phyloP scores from a whole-genome alignment of 495 filamentous ascomycete genomes.

The Pseudotulostoma volvatum region DNA sequence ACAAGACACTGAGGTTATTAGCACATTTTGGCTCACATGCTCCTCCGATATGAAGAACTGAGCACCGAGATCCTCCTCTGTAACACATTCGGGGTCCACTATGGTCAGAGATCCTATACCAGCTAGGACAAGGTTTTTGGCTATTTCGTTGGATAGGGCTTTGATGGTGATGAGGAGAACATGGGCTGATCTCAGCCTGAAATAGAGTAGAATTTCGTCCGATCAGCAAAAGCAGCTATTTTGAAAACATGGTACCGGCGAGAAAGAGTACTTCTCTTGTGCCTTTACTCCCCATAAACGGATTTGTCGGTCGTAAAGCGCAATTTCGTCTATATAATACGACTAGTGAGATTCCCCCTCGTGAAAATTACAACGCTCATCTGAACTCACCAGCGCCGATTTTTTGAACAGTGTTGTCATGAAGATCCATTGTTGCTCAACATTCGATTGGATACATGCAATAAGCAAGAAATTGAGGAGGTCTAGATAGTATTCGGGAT shows the following conservation, averaged over 20 bases:
- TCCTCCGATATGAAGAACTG: conserved; percentile 73
- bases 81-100: conserved; percentile 62
- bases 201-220: not conserved
- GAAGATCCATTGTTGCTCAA: no score
- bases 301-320: conserved; percentile 94
- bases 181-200: conserved; percentile 72
- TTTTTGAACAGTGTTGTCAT: conserved; percentile 17
- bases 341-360: conserved; percentile 1
- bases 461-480: no score
- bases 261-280: conserved; percentile 69
- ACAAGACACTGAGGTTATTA: conserved; percentile 1
- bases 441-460: no score
- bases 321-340: conserved; percentile 63
- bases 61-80: conserved; percentile 65
- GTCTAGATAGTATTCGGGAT: no score
- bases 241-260: no score
- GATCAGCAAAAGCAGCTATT: not conserved
- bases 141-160: conserved; percentile 86
- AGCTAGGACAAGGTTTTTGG: conserved; percentile 93
- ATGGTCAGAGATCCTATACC: conserved; percentile 87
- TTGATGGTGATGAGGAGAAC: conserved; percentile 79
- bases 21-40: conserved; percentile 61
- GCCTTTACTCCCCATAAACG: conserved; percentile 96
- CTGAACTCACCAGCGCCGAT: conserved; percentile 39
- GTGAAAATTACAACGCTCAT: not conserved